Evolutionary conservation across 805 yeast genomes (phyloP).

Genomic region (Komagataella kurtzmanii): DNA sequence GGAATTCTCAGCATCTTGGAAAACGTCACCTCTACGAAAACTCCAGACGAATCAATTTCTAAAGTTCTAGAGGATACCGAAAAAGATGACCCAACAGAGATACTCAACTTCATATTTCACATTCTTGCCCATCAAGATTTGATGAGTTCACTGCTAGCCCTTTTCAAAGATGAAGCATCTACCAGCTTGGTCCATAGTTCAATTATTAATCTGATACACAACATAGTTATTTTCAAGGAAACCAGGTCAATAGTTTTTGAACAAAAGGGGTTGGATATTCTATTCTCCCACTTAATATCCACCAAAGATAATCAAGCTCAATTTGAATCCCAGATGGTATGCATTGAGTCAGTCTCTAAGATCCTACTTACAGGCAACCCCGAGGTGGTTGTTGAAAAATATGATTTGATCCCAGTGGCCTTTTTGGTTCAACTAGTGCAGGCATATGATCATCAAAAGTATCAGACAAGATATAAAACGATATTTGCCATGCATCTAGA

Average conservation of each 20-base stretch:
- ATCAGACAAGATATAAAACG: slow-evolving; percentile 6
- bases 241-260: background rate
- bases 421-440: slow-evolving; percentile 34
- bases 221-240: background rate
- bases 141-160: background rate
- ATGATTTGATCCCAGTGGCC: slow-evolving; percentile 18
- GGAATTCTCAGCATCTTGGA: background rate
- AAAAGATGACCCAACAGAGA: slow-evolving; percentile 1
- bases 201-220: background rate
- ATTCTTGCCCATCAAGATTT: background rate
- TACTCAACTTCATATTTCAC: background rate
- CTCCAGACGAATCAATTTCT: slow-evolving; percentile 8
- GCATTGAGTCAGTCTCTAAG: background rate
- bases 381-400: background rate
- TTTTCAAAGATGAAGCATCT: background rate
- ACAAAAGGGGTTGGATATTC: background rate
- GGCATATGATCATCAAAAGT: slow-evolving; percentile 17
- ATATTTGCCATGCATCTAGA: background rate
- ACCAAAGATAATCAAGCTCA: background rate
- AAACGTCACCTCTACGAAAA: background rate
- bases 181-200: background rate
- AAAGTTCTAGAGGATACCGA: slow-evolving; percentile 5
- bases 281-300: background rate
- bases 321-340: background rate
- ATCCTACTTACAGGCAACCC: background rate